Evolutionary conservation across 768 basidiomycete genomes (phyloP).

Genomic region (Favolaschia claudopus): DNA sequence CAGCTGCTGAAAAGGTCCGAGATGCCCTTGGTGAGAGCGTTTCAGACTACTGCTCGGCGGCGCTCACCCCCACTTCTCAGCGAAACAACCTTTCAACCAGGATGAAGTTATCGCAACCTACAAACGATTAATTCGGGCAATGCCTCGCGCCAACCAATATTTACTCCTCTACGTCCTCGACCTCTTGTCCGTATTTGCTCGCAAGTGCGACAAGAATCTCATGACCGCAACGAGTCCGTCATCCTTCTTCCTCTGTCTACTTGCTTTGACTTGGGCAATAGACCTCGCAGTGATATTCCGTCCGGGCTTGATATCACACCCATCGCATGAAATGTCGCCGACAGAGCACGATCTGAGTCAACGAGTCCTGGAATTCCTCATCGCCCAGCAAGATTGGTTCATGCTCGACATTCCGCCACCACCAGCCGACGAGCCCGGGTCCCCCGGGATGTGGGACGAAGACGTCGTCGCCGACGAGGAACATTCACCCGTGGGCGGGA

Average conservation of each 20-base stretch:
- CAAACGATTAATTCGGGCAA: conserved; percentile 80
- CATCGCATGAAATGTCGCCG: conserved; percentile 85
- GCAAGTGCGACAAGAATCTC: conserved; percentile 89
- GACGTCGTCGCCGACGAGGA: conserved; percentile 60
- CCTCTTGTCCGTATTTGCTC: conserved; percentile 92
- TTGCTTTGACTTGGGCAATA: conserved; percentile 35
- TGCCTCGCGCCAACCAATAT: conserved; percentile 92
- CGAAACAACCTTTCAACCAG: conserved; percentile 71
- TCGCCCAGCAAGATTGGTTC: conserved; percentile 96
- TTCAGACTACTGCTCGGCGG: conserved; percentile 1
- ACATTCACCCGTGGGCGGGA: conserved; percentile 47
- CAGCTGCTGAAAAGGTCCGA: conserved; percentile 70
- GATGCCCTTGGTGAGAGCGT: conserved; percentile 69
- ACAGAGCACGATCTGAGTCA: conserved; percentile 89
- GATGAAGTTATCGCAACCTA: conserved; percentile 81
- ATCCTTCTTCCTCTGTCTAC: conserved; percentile 2
- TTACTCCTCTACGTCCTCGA: conserved; percentile 98
- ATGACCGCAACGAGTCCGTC: conserved; percentile 94
- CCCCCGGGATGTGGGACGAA: conserved; percentile 44
- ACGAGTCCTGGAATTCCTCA: conserved; percentile 91
- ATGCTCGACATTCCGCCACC: conserved; percentile 87
- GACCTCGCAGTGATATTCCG: conserved; percentile 98
- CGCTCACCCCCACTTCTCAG: conserved; percentile 45
- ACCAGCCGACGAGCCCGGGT: conserved; percentile 39
- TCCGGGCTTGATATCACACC: conserved; percentile 92